Evolutionary conservation across 495 filamentous ascomycete genomes (phyloP).

Genomic region (Neurospora hispaniola): DNA sequence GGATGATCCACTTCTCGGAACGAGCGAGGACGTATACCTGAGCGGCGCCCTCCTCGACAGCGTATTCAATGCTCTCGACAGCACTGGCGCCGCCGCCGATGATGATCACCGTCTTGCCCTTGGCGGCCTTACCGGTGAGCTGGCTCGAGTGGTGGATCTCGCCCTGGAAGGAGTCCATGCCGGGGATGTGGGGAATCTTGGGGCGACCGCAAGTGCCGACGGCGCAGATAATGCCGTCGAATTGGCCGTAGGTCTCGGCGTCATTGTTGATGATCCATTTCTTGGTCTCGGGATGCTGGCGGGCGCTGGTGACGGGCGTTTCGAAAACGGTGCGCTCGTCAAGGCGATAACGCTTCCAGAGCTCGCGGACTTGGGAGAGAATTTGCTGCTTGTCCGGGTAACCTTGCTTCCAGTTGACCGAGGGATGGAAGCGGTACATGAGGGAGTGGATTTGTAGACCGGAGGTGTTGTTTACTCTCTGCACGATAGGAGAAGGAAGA

Average conservation of each 20-base stretch:
- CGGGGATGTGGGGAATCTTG: slow-evolving; percentile 56
- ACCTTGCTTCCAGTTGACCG: slow-evolving; percentile 57
- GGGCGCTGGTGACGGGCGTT: slow-evolving; percentile 54
- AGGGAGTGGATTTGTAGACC: slow-evolving; percentile 73
- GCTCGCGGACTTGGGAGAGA: slow-evolving; percentile 51
- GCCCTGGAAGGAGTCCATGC: slow-evolving; percentile 56
- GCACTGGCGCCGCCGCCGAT: slow-evolving; percentile 75
- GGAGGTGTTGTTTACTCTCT: slow-evolving; percentile 77
- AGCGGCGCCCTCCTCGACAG: slow-evolving; percentile 50
- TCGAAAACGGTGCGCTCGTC: slow-evolving; percentile 62
- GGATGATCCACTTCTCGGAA: slow-evolving; percentile 84
- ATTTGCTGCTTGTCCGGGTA: slow-evolving; percentile 71
- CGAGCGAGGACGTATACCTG: slow-evolving; percentile 65
- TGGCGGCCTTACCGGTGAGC: slow-evolving; percentile 52
- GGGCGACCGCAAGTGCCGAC: slow-evolving; percentile 72
- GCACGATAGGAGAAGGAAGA: background rate
- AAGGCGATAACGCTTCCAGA: slow-evolving; percentile 70
- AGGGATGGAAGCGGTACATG: slow-evolving; percentile 85
- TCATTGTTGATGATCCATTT: slow-evolving; percentile 70
- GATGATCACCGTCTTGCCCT: slow-evolving; percentile 62
- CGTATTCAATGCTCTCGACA: slow-evolving; percentile 77
- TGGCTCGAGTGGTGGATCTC: slow-evolving; percentile 63
- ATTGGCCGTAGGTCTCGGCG: slow-evolving; percentile 47
- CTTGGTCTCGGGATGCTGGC: slow-evolving; percentile 49
- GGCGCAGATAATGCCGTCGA: slow-evolving; percentile 68